phyloP scores from a whole-genome alignment of 306 rosid species.

The Crotalaria pallida region DNA sequence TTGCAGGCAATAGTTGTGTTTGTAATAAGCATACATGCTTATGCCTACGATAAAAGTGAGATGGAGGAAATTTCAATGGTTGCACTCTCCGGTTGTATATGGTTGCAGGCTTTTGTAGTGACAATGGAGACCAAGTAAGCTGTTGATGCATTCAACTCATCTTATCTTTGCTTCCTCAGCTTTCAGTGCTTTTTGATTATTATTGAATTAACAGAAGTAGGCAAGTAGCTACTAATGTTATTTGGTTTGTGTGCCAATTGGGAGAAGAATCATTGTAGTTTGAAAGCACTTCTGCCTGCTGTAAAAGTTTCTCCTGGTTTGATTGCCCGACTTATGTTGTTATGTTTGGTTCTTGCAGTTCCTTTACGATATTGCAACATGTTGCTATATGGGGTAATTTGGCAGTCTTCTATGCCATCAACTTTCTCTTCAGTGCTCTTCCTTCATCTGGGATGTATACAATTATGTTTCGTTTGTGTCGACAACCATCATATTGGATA shows the following conservation, averaged over 20 bases:
- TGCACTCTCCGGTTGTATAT: constrained; percentile 93
- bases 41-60: constrained; percentile 88
- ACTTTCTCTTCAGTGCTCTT: constrained; percentile 85
- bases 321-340: constrained; percentile 22
- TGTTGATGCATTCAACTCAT: constrained; percentile 4
- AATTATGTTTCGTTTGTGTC: constrained; percentile 84
- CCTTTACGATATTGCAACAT: constrained; percentile 84
- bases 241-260: background rate
- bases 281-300: constrained; percentile 1
- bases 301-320: constrained; percentile 14
- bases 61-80: constrained; percentile 92
- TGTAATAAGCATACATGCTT: constrained; percentile 78
- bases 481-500: constrained; percentile 89
- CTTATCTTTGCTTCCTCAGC: background rate
- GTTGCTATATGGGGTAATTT: constrained; percentile 94
- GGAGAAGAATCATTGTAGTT: background rate
- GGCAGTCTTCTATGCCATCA: constrained; percentile 73
- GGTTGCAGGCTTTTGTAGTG: constrained; percentile 98
- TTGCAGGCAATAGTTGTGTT: constrained; percentile 87
- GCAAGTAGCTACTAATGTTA: too few relatives aligned
- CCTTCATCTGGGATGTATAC: constrained; percentile 97
- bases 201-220: constrained; percentile 1
- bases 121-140: constrained; percentile 91
- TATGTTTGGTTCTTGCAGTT: constrained; percentile 55
- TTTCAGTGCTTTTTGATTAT: background rate